Conservation (phyloP, 2,329 filamentous ascomycete species). For the Fusarium sacchari region DNA sequence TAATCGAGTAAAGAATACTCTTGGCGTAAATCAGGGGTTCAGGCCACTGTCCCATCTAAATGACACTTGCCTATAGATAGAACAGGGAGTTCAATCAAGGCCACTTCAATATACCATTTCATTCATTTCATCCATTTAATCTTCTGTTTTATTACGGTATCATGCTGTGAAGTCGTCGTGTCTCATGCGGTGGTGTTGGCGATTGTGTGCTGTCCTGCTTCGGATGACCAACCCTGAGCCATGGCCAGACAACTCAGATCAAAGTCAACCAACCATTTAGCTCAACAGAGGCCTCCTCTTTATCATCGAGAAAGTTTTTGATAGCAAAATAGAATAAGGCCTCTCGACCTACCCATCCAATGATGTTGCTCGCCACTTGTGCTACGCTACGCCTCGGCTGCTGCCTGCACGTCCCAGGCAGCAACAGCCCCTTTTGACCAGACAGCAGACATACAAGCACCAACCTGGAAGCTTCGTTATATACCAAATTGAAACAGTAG, state of each 20-base stretch:
- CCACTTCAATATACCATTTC: not conserved
- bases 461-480: accelerated
- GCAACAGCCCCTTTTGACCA: not conserved
- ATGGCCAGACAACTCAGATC: accelerated
- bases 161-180: accelerated
- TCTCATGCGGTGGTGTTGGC: too few species aligned
- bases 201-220: not conserved
- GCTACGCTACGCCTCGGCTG: not conserved
- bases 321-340: too few species aligned
- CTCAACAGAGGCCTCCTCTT: not conserved
- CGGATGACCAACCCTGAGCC: not conserved
- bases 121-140: not conserved
- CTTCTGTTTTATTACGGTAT: accelerated
- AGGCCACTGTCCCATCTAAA: not conserved
- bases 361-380: not conserved
- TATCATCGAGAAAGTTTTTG: accelerated
- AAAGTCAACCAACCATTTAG: not conserved
- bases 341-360: not conserved
- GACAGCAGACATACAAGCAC: not conserved
- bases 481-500: not conserved
- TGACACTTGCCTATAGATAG: too few species aligned
- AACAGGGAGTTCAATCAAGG: accelerated
- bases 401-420: not conserved
- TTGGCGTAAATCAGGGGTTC: not conserved
- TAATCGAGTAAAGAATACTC: not conserved